Conservation (phyloP, 345 rosid species). For the Cochlearia excelsa region DNA sequence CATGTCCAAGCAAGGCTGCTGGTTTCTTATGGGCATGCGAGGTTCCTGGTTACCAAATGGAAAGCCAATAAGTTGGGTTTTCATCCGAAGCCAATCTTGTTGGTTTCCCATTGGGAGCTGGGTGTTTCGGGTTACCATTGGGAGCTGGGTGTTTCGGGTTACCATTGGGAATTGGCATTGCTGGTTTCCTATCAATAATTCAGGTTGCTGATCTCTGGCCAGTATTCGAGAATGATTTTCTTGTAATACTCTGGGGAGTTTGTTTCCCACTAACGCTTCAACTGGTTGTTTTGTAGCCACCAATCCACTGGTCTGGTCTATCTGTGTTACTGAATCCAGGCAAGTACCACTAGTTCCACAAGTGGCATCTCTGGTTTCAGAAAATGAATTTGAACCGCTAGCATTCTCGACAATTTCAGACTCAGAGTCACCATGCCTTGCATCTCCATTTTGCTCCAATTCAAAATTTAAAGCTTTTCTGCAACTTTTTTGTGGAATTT, state of each 20-base stretch:
- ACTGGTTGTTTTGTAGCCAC: constrained; percentile 12
- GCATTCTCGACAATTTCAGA: constrained; percentile 23
- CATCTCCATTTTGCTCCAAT: constrained; percentile 40
- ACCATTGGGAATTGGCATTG: constrained; percentile 30
- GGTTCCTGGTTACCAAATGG: constrained; percentile 23
- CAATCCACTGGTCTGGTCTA: constrained; percentile 35
- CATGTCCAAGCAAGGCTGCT: constrained; percentile 35
- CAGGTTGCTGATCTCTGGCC: constrained; percentile 27
- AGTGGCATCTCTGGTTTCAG: constrained; percentile 25
- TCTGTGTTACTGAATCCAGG: constrained; percentile 30
- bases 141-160: constrained; percentile 16
- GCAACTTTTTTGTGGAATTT: constrained; percentile 42
- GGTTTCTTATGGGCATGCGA: constrained; percentile 23
- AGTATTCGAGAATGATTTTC: constrained; percentile 12
- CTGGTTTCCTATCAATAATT: constrained; percentile 22
- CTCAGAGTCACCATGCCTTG: constrained; percentile 21
- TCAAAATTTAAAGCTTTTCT: constrained; percentile 57
- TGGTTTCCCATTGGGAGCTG: constrained; percentile 18
- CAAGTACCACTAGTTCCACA: constrained; percentile 21
- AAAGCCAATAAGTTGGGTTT: constrained; percentile 25
- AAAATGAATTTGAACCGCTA: constrained; percentile 30
- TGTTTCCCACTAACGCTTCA: constrained; percentile 17
- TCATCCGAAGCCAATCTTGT: constrained; percentile 32
- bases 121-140: constrained; percentile 16
- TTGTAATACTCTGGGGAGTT: constrained; percentile 7